Percentiles rank a stretch among this genome's conserved stretches.
These are phyloP conservation scores for Ilyonectria mors-panacis DNA, from an alignment of 2,329 filamentous ascomycete species.

Conservation along the genomic window DNA sequence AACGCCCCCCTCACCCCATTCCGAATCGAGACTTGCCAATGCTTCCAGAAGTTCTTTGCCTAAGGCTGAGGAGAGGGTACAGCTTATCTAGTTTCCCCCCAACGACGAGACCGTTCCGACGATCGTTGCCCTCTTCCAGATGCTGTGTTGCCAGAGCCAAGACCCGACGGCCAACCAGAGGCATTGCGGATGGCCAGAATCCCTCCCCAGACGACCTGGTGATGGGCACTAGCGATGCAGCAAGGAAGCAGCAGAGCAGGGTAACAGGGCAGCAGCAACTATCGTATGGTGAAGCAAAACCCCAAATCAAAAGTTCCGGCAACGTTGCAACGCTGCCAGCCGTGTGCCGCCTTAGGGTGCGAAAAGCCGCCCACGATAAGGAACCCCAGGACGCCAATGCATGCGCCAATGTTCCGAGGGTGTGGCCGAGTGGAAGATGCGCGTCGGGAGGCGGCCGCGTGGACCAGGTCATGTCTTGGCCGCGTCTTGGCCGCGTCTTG, in stretches of 20 bases:
- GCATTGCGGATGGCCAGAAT: not conserved
- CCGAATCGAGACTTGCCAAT: not conserved
- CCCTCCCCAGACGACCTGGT: constrained; percentile 10
- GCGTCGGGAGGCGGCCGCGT: constrained; percentile 28
- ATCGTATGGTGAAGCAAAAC: constrained; percentile 14
- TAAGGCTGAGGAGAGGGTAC: constrained; percentile 2
- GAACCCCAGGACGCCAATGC: constrained; percentile 31
- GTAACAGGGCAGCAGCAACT: not conserved
- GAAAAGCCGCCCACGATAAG: constrained; percentile 37
- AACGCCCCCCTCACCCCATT: not conserved
- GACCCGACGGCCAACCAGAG: not conserved
- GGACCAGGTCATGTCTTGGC: constrained; percentile 7
- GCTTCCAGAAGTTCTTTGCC: constrained; percentile 12
- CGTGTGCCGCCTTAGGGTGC: constrained; percentile 20
- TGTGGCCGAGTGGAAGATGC: constrained; percentile 13
- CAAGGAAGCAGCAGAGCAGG: not conserved
- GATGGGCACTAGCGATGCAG: constrained; percentile 1
- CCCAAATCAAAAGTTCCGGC: constrained; percentile 35
- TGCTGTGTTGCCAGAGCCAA: constrained; percentile 5
- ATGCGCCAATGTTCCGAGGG: constrained; percentile 33
- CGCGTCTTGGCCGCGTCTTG: constrained; percentile 11
- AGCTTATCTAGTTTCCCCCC: not conserved
- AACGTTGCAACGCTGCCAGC: constrained; percentile 27
- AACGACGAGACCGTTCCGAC: not conserved
- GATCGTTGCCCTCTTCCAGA: constrained; percentile 14